Conservation (phyloP, 75 land plant species). For the Azolla pinnata region DNA sequence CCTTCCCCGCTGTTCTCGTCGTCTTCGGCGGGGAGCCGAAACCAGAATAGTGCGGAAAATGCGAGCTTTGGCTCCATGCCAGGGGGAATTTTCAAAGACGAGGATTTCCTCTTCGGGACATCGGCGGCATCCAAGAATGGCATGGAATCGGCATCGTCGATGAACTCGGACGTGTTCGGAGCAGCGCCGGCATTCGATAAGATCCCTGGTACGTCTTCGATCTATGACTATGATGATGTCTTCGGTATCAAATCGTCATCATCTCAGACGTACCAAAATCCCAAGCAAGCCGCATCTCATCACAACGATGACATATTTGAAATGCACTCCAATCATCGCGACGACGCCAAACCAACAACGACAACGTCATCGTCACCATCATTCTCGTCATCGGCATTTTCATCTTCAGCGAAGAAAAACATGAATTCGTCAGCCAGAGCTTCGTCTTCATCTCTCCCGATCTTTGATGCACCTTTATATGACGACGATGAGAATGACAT, state of each 20-base stretch:
- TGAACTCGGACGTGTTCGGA: neutral
- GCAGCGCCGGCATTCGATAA: neutral
- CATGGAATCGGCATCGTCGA: neutral
- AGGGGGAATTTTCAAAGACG: conserved; percentile 1
- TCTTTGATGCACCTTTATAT: conserved; percentile 46
- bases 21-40: neutral
- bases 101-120: conserved; percentile 9
- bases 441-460: conserved; percentile 35
- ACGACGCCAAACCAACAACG: neutral
- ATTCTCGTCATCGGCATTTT: conserved; percentile 1
- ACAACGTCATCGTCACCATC: neutral
- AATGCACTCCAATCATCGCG: neutral
- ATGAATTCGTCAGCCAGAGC: too few relatives aligned
- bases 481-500: conserved; percentile 72
- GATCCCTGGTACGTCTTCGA: neutral
- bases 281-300: neutral
- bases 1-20: neutral
- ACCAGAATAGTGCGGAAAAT: neutral
- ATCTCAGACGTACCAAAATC: neutral
- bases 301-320: conserved; percentile 8
- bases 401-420: conserved; percentile 4
- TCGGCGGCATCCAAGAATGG: neutral
- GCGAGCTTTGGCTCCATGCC: conserved; percentile 4
- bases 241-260: conserved; percentile 12
- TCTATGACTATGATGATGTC: conserved; percentile 14